Base-by-base conservation (phyloP, 2,329 filamentous ascomycete genomes). In the Hypocrella siamensis region DNA sequence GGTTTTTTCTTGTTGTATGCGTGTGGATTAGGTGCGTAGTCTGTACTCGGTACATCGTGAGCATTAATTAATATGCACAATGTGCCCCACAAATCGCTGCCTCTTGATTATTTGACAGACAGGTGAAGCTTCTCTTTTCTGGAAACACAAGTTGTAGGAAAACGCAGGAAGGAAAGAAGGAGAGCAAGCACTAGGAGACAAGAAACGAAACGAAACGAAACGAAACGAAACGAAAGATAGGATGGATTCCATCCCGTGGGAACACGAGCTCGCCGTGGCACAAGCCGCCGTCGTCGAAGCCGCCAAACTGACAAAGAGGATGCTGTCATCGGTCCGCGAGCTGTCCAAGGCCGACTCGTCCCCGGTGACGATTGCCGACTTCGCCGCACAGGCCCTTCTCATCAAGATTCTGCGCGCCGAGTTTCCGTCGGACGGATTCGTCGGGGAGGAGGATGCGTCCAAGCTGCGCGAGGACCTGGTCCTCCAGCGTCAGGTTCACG, bases 361-460 rank as follows among this genome's bases (percentile, higher is more conserved):
- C 0, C 72, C 72, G 17, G 73, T 78, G 31, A 76, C 73, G 1
- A 63, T 73, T 24, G 71, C 70, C 36, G 72, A 77, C 46, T 75
- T 76, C 44, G 71, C 68, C 26, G 65, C 68, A 3, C 72, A 78
- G 47, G 70, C 71, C 8, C 54, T 76, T 22, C 60, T 78, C 41
- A 75, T 75, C 42, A 57, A 56, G 34, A 62, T 67, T 18, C 52
- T 76, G 28, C 67, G 63, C 42, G 48, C 51, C 18, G 57, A 50
- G 29, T 75, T 71, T 40, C 70, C 70, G 0, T 38, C 49, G 3
- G 71, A 76, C 41, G 45, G 46, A n/a, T 73, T 75, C 39, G 55
- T 78, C 26, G 72, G 70, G 34, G 72, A 78, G 48, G 73, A 77
- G 46, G 64, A 63, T 39, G 62, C 70, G 1, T 58, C 57, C 19